Conservation (phyloP, 768 basidiomycete genomes). For the Austroboletus eburneus region DNA sequence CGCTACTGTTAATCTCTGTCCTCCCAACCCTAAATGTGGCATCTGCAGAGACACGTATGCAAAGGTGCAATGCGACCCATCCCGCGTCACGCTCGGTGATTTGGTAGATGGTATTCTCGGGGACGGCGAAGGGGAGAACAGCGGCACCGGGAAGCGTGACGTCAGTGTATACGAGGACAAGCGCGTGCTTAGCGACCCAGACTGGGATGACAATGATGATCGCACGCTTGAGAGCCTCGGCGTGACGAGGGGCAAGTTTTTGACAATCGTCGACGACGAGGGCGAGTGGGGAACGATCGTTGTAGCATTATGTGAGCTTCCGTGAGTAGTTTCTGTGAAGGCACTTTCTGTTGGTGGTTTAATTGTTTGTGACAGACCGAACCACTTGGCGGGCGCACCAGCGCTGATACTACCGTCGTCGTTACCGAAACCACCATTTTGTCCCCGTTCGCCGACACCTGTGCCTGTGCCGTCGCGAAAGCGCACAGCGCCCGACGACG, state of each 20-base stretch:
- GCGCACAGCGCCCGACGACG: conserved; percentile 54
- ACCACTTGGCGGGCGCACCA: conserved; percentile 48
- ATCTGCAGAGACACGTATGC: conserved; percentile 86
- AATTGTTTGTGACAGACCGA: conserved; percentile 37
- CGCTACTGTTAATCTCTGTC: conserved; percentile 57
- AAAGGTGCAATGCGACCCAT: conserved; percentile 67
- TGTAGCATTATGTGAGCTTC: conserved; percentile 61
- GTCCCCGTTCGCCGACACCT: conserved; percentile 37
- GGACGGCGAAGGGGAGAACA: conserved; percentile 34
- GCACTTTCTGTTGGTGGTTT: no score
- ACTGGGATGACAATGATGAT: conserved; percentile 86
- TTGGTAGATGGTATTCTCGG: conserved; percentile 68
- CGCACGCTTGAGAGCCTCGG: conserved; percentile 79
- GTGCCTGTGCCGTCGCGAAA: conserved; percentile 47
- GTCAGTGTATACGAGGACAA: conserved; percentile 86
- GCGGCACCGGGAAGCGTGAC: conserved; percentile 44
- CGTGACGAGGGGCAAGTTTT: conserved; percentile 78
- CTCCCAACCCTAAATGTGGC: conserved; percentile 76
- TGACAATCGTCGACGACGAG: conserved; percentile 88
- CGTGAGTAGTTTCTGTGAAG: conserved; percentile 47
- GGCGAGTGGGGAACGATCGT: conserved; percentile 68
- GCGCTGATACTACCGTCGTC: conserved; percentile 64
- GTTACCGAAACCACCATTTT: conserved; percentile 52
- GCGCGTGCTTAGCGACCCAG: conserved; percentile 84
- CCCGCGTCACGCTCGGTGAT: conserved; percentile 63